These are phyloP conservation scores for Neonectria magnoliae DNA, from an alignment of 2,329 filamentous ascomycete genomes.

Conservation along the genomic window DNA sequence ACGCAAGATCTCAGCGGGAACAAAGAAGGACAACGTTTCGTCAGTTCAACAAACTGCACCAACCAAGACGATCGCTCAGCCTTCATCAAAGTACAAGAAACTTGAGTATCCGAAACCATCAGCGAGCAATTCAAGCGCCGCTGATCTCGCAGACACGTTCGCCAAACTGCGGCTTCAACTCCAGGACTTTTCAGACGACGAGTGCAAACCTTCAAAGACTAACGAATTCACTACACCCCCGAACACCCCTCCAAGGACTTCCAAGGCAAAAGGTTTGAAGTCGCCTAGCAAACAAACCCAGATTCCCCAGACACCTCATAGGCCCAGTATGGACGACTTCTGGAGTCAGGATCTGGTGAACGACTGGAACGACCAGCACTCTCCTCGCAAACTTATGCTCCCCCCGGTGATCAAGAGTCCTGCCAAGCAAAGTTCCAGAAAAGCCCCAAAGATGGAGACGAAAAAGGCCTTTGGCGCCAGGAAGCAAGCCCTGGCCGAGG, in stretches of 20 bases:
- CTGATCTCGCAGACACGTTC: constrained; percentile 38
- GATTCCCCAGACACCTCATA: constrained; percentile 65
- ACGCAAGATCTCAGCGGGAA: not conserved
- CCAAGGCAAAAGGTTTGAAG: constrained; percentile 33
- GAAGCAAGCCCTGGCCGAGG: constrained; percentile 71
- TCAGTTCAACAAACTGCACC: constrained; percentile 7
- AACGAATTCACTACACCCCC: constrained; percentile 36
- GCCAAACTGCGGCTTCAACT: constrained; percentile 40
- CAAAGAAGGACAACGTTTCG: not conserved
- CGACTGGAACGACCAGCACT: constrained; percentile 72
- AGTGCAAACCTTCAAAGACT: constrained; percentile 17
- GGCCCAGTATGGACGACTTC: constrained; percentile 65
- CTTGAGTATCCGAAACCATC: not conserved
- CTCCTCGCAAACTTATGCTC: constrained; percentile 56
- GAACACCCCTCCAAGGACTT: constrained; percentile 32
- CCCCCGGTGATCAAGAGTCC: constrained; percentile 42
- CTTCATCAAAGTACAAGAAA: not conserved
- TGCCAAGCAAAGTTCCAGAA: constrained; percentile 46
- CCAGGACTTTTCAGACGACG: constrained; percentile 38
- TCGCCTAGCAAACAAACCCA: constrained; percentile 46
- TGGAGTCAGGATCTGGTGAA: constrained; percentile 69
- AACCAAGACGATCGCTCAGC: constrained; percentile 4
- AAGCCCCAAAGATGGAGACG: constrained; percentile 49
- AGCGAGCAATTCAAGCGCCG: constrained; percentile 14
- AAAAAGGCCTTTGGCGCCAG: constrained; percentile 70